phyloP scores from a whole-genome alignment of 2,329 filamentous ascomycete species.

The Davidsoniella virescens region DNA sequence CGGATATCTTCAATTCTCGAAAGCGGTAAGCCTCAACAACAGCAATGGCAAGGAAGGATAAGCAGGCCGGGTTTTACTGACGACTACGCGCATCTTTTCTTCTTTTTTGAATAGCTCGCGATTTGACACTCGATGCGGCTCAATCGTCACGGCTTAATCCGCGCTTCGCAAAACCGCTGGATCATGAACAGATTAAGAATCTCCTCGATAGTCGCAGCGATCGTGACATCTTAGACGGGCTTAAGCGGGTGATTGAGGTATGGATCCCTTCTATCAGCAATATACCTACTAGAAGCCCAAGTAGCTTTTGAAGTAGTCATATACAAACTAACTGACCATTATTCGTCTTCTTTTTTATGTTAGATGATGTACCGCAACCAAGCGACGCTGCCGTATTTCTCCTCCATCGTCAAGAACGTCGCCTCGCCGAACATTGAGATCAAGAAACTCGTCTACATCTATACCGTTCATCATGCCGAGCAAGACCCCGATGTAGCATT shows the following conservation, averaged over 20 bases:
- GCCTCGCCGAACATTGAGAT: conserved; percentile 87
- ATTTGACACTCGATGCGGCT: conserved; percentile 93
- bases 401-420: conserved; percentile 95
- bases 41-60: neutral
- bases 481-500: conserved; percentile 89
- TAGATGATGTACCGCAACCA: conserved; percentile 93
- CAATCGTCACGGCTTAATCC: conserved; percentile 61
- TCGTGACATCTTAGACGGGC: conserved; percentile 77
- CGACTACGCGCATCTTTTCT: neutral
- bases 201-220: conserved; percentile 88
- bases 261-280: conserved; percentile 17
- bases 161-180: conserved; percentile 47
- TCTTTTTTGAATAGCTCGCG: conserved; percentile 50
- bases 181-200: conserved; percentile 79
- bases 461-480: conserved; percentile 91
- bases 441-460: conserved; percentile 97
- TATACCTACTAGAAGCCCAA: neutral
- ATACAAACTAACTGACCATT: no score
- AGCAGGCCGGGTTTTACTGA: neutral
- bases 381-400: conserved; percentile 83
- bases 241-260: conserved; percentile 80
- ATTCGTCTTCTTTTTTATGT: neutral
- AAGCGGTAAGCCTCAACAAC: conserved; percentile 47
- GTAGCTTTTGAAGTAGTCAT: neutral
- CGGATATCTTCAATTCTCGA: conserved; percentile 88